Percentiles rank a stretch among this genome's conserved stretches.
These are phyloP conservation scores for Phytopythium ostracodes DNA, from an alignment of 352 stramenopile genomes.

Conservation along the genomic window DNA sequence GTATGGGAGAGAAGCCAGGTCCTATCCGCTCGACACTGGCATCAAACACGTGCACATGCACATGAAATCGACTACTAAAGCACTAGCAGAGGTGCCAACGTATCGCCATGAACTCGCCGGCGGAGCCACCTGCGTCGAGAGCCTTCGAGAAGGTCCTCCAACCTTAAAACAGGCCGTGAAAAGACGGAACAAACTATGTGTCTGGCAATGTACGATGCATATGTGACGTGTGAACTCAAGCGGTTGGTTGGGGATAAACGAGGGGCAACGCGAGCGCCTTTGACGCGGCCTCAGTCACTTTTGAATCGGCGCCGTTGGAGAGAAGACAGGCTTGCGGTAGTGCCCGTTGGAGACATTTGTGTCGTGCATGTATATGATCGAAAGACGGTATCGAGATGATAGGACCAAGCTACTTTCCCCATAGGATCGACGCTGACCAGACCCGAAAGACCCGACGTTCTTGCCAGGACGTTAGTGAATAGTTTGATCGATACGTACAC, in stretches of 20 bases:
- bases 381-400: conserved; percentile 7
- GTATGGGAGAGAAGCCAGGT: too few species aligned
- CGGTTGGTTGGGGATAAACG: neutral
- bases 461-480: conserved; percentile 9
- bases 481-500: conserved; percentile 9
- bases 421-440: conserved; percentile 8
- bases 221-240: neutral
- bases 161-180: neutral
- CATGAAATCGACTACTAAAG: too few species aligned
- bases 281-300: neutral
- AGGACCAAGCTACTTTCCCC: conserved; percentile 10
- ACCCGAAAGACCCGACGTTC: conserved; percentile 9
- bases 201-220: neutral
- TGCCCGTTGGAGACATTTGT: neutral
- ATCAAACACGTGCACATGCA: too few species aligned
- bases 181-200: neutral
- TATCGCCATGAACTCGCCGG: too few species aligned
- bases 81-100: too few species aligned
- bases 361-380: neutral
- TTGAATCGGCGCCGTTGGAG: neutral
- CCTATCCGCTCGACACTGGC: too few species aligned
- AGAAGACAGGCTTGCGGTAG: neutral
- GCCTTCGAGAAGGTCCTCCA: neutral
- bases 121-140: too few species aligned
- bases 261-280: neutral